These are phyloP conservation scores for Daphne laureola DNA, from an alignment of 441 rosid species.

Conservation along the genomic window DNA sequence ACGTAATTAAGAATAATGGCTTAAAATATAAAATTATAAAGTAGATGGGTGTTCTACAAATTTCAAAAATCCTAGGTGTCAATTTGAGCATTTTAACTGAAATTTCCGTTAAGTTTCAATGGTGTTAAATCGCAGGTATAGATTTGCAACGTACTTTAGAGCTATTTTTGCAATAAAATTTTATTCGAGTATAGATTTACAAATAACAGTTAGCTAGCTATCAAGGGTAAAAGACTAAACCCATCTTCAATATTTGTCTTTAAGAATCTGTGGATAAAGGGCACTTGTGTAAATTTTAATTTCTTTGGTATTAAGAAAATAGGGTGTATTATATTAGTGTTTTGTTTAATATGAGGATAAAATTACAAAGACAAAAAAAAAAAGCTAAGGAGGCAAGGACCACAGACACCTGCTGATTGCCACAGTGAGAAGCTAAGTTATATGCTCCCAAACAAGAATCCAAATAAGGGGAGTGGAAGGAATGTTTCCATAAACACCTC, in stretches of 20 bases:
- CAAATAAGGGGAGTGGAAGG: constrained; percentile 23
- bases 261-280: constrained; percentile 14
- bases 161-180: neutral
- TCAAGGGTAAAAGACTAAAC: neutral
- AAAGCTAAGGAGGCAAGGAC: too few relatives aligned
- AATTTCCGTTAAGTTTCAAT: too few relatives aligned
- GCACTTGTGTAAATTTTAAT: constrained; percentile 27
- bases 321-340: constrained; percentile 15
- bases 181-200: too few relatives aligned
- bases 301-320: constrained; percentile 81
- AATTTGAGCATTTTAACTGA: too few relatives aligned
- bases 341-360: constrained; percentile 25
- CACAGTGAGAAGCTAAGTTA: constrained; percentile 38
- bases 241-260: constrained; percentile 2
- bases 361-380: constrained; percentile 36
- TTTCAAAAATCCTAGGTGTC: too few relatives aligned
- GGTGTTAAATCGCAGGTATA: too few relatives aligned
- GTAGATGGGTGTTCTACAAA: too few relatives aligned
- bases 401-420: constrained; percentile 38
- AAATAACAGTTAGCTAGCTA: too few relatives aligned
- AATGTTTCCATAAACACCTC: constrained; percentile 26
- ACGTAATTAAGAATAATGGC: too few relatives aligned
- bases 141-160: too few relatives aligned
- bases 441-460: constrained; percentile 27
- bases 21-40: too few relatives aligned